A percentile compares a stretch with the other conserved stretches of the same genome.
Conservation (phyloP, 768 basidiomycete species). For the Termitomyces sp. region DNA sequence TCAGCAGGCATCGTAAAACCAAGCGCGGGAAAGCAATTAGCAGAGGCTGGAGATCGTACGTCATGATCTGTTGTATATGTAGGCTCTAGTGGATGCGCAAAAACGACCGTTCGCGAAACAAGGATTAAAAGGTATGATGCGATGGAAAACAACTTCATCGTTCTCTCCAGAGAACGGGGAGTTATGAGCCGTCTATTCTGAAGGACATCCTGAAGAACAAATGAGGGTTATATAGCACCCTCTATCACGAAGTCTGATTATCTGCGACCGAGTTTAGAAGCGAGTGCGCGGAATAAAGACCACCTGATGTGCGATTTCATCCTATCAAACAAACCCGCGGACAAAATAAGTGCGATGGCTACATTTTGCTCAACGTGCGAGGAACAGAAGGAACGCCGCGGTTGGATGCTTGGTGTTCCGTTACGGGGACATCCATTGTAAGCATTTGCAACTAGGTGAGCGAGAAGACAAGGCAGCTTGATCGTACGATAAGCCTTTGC, state of each 20-base stretch:
- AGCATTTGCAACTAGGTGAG: background rate
- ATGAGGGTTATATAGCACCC: conserved; percentile 42
- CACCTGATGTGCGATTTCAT: conserved; percentile 3
- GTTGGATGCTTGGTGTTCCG: background rate
- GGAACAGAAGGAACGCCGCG: conserved; percentile 3
- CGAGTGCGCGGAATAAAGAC: background rate
- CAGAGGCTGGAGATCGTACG: conserved; percentile 4
- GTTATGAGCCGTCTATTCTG: background rate
- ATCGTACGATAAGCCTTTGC: background rate
- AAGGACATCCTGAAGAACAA: background rate
- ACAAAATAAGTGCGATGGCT: background rate
- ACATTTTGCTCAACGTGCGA: background rate
- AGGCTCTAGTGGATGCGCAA: conserved; percentile 11
- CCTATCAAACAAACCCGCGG: conserved; percentile 5
- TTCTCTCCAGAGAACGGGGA: background rate
- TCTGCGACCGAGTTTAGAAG: background rate
- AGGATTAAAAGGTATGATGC: background rate
- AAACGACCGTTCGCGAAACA: background rate
- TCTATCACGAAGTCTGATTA: background rate
- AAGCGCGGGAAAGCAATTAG: conserved; percentile 20
- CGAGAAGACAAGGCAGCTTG: background rate
- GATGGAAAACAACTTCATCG: background rate
- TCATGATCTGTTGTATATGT: conserved; percentile 6
- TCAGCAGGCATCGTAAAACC: conserved; percentile 42
- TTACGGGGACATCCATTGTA: background rate